A percentile compares a stretch with the other conserved stretches of the same genome.
These are phyloP conservation scores for Melanomma pulvis-pyrius DNA, from an alignment of 495 filamentous ascomycete species.

Conservation along the genomic window DNA sequence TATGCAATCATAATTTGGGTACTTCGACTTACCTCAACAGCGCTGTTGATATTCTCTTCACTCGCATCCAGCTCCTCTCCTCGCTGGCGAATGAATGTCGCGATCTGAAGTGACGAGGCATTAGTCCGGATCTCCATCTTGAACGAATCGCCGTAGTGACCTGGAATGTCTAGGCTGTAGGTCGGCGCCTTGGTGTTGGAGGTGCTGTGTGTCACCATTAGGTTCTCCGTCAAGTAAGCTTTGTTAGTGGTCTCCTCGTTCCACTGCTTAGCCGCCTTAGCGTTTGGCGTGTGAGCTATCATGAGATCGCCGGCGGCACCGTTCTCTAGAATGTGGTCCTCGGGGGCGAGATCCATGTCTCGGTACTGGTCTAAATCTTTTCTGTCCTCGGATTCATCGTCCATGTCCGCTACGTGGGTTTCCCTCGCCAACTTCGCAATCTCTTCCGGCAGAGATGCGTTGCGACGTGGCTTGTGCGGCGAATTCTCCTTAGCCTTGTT, in stretches of 20 bases:
- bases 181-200: not conserved
- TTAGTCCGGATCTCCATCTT: not conserved
- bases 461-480: conserved; percentile 18
- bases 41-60: conserved; percentile 5
- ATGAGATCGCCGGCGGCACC: conserved; percentile 5
- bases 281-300: not conserved
- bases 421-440: conserved; percentile 21
- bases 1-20: not conserved
- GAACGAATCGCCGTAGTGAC: conserved; percentile 1
- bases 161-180: conserved; percentile 14
- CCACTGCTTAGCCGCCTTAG: not conserved
- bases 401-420: not conserved
- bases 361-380: conserved; percentile 19
- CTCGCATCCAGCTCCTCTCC: conserved; percentile 8
- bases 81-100: not conserved
- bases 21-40: conserved; percentile 10
- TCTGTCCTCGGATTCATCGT: not conserved
- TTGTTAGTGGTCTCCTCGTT: not conserved
- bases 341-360: conserved; percentile 18
- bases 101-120: not conserved
- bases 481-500: conserved; percentile 12
- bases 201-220: not conserved
- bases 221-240: no score
- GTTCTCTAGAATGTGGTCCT: conserved; percentile 11
- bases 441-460: conserved; percentile 24